Evolutionary conservation across 441 rosid species (phyloP), one percentile per base, ranked within the genome.

Genomic region (Melastoma candidum): DNA sequence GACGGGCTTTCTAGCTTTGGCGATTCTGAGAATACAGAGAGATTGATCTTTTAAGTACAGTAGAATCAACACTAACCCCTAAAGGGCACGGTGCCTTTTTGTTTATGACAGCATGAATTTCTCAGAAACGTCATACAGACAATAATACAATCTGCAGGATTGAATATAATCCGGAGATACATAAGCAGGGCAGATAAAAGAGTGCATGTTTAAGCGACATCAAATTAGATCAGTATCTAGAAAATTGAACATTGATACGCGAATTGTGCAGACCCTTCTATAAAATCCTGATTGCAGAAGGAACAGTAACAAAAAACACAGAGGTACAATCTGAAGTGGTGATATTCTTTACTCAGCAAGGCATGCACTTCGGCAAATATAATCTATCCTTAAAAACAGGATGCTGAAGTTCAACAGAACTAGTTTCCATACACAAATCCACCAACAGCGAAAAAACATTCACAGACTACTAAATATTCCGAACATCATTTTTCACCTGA

Each of bases 1-100:
- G 74, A 58, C n/a, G 84, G 73, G 53, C 76, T 74, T 55, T 70
- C 71, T 26, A 70, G 68, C 72, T 80, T 85, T n/a, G 88, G 82
- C 66, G 92, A 79, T 59, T 81, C 95, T 84, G 61, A 53, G 47
- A 48, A 46, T 27, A 10, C 47, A 26, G 64, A 55, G 61, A 4
- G 46, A 47, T 11, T 65, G 11, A 50, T 47, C 46, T 29, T 45
- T 17, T 59, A 53, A 59, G 48, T 41, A 59, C 62, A 49, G 17
- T 52, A 26, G 7, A 0, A 12, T 32, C 12, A 24, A 56, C 45
- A 44, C 36, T 24, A 57, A 7, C 41, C 24, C 24, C 52, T 44
- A 17, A 48, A 26, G 53, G 48, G 2, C 41, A 32, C 53, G 17
- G 55, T 12, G 41, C 29, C 55, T 7, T 29, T 39, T 4, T 32